Base-by-base conservation (phyloP, 2,329 filamentous ascomycete genomes). In the Alternaria sp. region DNA sequence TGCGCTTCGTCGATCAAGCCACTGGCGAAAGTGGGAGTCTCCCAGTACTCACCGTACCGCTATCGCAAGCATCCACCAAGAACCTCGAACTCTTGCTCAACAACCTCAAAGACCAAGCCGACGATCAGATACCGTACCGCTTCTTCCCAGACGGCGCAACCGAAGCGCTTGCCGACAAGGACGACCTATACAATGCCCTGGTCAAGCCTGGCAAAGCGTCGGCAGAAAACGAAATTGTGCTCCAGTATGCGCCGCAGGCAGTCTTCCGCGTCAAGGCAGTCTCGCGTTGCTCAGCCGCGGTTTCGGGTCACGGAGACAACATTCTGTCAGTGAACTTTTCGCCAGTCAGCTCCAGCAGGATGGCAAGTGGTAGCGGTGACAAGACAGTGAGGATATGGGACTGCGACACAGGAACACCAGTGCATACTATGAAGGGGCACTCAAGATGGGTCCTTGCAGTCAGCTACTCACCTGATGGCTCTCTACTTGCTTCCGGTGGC, bases 381-480 rank as follows among this genome's bases (percentile, higher is more conserved):
- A 91, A 91, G 70, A 97, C 94, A 2, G 95, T 94, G 0, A 85
- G 95, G 60, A 90, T 98, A 82, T 97, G 93, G 93, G 94, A 99
- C 74, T 94, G 93, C 52, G 93, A 97, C 73, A 97, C 93, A 0
- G 94, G 94, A 51, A 97, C 93, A 11, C 93, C 94, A 0, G 87
- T 93, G 65, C 88, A 92, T 79, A 98, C 93, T 0, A 82, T 98
- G 52, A 91, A 93, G 72, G 93, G 93, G 0, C 96, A 98, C 79
- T 90, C 90, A 3, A 91, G 91, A 64, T 97, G 94, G 94, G 93
- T 98, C 4, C 81, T 98, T 59, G 92, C 90, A 2, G 93, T 97
- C 4, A 88, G 89, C 58, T 98, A 93, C 89, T 93, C 92, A 13
- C 93, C 94, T 0, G 93, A 97, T 75, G 93, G 91, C 11, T 85